phyloP scores from a whole-genome alignment of 148 eudicot genomes.

The Vaccinium darrowii region DNA sequence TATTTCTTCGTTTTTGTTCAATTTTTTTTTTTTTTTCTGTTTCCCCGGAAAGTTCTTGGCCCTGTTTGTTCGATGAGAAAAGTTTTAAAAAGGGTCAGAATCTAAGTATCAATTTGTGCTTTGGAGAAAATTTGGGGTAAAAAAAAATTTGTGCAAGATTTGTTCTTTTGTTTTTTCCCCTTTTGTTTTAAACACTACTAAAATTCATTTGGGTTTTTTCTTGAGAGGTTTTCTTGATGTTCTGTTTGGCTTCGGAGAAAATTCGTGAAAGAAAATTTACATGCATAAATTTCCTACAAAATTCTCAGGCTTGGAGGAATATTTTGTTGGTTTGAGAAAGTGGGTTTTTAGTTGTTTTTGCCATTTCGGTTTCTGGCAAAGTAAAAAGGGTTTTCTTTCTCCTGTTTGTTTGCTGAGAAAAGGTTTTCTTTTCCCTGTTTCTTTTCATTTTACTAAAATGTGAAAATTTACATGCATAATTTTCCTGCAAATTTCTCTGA shows the following conservation, averaged over 20 bases:
- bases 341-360: background rate
- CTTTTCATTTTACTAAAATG: too few relatives aligned
- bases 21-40: background rate
- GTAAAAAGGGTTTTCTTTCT: background rate
- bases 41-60: background rate
- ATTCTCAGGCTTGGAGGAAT: too few relatives aligned
- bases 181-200: background rate
- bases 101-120: background rate
- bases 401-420: background rate
- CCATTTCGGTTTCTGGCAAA: background rate
- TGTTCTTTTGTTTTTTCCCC: background rate
- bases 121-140: background rate
- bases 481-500: background rate
- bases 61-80: background rate
- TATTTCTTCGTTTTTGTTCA: background rate
- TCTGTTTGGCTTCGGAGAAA: too few relatives aligned
- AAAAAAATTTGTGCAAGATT: background rate
- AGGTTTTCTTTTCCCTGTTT: background rate
- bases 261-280: too few relatives aligned
- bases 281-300: too few relatives aligned
- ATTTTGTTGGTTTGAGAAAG: too few relatives aligned
- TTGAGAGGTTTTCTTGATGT: background rate
- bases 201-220: background rate
- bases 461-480: background rate
- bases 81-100: background rate